A percentile compares a stretch with the other conserved stretches of the same genome.
These are phyloP conservation scores for Zea luxurians DNA, from an alignment of 176 grass and related monocot genomes.

Conservation along the genomic window DNA sequence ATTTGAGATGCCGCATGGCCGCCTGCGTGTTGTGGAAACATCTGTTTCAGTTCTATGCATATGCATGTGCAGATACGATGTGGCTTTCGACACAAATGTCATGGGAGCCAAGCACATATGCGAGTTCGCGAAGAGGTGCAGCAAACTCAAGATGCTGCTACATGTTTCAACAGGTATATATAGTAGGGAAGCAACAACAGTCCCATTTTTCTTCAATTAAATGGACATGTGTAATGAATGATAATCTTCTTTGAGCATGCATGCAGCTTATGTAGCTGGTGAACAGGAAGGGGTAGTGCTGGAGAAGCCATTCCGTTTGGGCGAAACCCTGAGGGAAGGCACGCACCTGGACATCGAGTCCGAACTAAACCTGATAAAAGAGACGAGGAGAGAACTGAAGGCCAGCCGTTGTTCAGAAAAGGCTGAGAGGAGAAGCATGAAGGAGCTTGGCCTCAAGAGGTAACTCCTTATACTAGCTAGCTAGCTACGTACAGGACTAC, in stretches of 20 bases:
- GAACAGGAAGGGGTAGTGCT: constrained; percentile 46
- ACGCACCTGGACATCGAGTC: constrained; percentile 51
- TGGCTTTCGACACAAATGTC: constrained; percentile 53
- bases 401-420: constrained; percentile 2
- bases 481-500: no score
- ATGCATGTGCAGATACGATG: constrained; percentile 45
- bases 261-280: constrained; percentile 57
- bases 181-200: background rate
- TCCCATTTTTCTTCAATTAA: background rate
- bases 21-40: background rate
- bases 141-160: constrained; percentile 57
- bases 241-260: no score
- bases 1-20: background rate
- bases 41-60: no score
- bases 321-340: constrained; percentile 40
- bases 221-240: no score
- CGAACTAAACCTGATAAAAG: constrained; percentile 50
- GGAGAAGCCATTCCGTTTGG: constrained; percentile 57
- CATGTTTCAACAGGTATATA: constrained; percentile 61
- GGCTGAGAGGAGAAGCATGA: constrained; percentile 52
- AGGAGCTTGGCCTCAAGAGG: constrained; percentile 68
- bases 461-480: no score
- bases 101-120: constrained; percentile 50
- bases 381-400: constrained; percentile 39
- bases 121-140: constrained; percentile 58